These are phyloP conservation scores for Conticribra guillardii DNA, from an alignment of 108 stramenopile genomes.

Conservation along the genomic window DNA sequence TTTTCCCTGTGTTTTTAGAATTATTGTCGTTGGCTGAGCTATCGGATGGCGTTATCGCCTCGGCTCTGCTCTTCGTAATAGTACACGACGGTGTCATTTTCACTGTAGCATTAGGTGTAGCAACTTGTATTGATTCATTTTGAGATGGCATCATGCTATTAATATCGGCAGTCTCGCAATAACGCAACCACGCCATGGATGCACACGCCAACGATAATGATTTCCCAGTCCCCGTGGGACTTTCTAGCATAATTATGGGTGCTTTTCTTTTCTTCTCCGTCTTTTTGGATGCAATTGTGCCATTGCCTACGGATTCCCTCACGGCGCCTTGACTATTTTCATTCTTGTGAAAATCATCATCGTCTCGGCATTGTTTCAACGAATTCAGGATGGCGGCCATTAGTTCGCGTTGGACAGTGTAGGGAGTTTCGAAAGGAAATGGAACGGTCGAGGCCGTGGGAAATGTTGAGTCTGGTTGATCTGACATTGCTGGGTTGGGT, in stretches of 20 bases:
- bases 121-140: too few relatives aligned
- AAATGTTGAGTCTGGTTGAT: conserved; percentile 11
- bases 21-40: too few relatives aligned
- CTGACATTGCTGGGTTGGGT: too few relatives aligned
- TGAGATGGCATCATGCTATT: conserved; percentile 5
- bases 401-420: conserved; percentile 73
- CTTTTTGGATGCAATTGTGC: neutral
- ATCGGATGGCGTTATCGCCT: too few relatives aligned
- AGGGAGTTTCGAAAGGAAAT: conserved; percentile 77
- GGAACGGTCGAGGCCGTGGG: conserved; percentile 63
- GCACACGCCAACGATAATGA: conserved; percentile 79
- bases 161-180: conserved; percentile 54
- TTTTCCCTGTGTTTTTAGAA: too few relatives aligned
- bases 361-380: conserved; percentile 28
- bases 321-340: neutral
- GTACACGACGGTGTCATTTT: too few relatives aligned
- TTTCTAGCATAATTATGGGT: conserved; percentile 72
- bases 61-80: too few relatives aligned
- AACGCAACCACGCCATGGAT: conserved; percentile 75
- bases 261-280: conserved; percentile 24
- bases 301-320: neutral
- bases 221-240: conserved; percentile 88
- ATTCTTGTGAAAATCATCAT: neutral
- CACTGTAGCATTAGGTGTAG: too few relatives aligned
- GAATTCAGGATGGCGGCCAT: conserved; percentile 76